phyloP scores from a whole-genome alignment of 345 rosid genomes.

The Dipteronia sinensis region DNA sequence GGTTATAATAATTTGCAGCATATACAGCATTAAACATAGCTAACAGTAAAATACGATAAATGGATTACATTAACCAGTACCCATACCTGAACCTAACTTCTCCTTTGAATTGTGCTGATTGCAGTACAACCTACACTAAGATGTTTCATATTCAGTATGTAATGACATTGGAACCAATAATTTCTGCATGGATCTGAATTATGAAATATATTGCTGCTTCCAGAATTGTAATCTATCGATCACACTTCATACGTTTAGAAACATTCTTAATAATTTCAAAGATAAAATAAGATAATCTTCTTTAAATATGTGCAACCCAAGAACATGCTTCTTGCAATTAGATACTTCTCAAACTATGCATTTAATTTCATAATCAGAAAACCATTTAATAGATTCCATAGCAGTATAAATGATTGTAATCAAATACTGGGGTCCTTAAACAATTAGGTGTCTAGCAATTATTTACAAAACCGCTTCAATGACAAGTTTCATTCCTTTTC shows the following conservation, averaged over 20 bases:
- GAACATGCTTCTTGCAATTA: background rate
- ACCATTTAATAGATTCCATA: no score
- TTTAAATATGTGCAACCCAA: background rate
- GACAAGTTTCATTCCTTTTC: background rate
- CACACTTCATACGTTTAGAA: background rate
- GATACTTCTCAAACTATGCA: background rate
- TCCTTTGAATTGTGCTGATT: slow-evolving; percentile 77
- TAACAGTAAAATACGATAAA: slow-evolving; percentile 13
- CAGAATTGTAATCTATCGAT: background rate
- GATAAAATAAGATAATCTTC: background rate
- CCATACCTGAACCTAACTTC: slow-evolving; percentile 81
- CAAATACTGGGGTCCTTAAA: background rate
- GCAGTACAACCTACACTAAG: slow-evolving; percentile 62
- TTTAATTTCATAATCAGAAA: no score
- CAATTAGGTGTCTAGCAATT: no score
- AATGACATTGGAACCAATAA: background rate
- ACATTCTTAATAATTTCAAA: background rate
- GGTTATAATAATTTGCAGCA: background rate
- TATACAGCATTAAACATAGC: background rate
- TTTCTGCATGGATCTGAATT: background rate
- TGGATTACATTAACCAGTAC: slow-evolving; percentile 8
- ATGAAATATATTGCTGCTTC: background rate
- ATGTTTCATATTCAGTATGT: slow-evolving; percentile 14
- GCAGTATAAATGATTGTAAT: no score
- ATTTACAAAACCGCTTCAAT: background rate